phyloP scores from a whole-genome alignment of 2,329 filamentous ascomycete species.

The Cladosporium sp. region DNA sequence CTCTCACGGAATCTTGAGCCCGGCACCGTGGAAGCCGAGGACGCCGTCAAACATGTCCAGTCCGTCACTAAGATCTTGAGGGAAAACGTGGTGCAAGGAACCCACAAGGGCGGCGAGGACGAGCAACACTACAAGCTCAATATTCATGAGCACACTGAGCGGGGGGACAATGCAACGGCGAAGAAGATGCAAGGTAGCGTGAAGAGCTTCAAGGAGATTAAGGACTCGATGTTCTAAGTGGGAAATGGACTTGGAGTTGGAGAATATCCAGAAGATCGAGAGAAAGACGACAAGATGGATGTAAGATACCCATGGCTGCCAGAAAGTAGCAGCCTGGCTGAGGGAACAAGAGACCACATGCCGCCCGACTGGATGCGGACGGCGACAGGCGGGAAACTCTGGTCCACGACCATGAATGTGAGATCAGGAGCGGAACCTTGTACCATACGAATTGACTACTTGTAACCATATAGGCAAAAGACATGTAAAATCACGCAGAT shows the following conservation, averaged over 20 bases:
- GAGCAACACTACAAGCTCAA: constrained; percentile 57
- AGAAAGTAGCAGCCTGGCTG: not conserved
- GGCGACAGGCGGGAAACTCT: no score
- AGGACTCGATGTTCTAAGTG: constrained; percentile 19
- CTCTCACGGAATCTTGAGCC: constrained; percentile 58
- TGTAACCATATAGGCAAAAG: not conserved
- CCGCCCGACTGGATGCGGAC: not conserved
- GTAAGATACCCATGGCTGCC: constrained; percentile 2
- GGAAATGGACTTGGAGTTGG: not conserved
- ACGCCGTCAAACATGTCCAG: constrained; percentile 71
- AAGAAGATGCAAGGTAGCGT: constrained; percentile 54
- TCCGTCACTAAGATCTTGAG: constrained; percentile 76
- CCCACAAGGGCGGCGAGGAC: constrained; percentile 17
- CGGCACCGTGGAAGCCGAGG: constrained; percentile 54
- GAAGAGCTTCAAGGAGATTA: constrained; percentile 39
- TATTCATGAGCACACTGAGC: constrained; percentile 87
- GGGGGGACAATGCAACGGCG: constrained; percentile 88
- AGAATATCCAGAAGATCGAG: no score
- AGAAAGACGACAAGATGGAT: not conserved
- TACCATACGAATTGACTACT: constrained; percentile 1
- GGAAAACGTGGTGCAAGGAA: constrained; percentile 84
- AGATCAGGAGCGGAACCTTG: no score
- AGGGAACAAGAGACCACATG: not conserved
- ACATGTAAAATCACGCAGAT: constrained; percentile 3
- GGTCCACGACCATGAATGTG: no score